A percentile compares a stretch with the other conserved stretches of the same genome.
Conservation (phyloP, 495 filamentous ascomycete species). For the Penicillium coprophilum region DNA sequence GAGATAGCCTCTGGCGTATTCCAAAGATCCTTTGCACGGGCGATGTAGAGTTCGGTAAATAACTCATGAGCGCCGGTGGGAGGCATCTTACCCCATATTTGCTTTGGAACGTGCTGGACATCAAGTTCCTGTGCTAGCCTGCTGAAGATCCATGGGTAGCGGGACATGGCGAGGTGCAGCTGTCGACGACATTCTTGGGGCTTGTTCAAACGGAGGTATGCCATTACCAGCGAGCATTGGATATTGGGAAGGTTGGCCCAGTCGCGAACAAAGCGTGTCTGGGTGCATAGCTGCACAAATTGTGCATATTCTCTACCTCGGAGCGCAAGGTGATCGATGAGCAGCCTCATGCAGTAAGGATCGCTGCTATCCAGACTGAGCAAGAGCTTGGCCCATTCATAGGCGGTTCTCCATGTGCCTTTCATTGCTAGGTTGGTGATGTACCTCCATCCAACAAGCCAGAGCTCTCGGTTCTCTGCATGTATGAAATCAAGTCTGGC, state of each 20-base stretch:
- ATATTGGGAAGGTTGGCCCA: constrained; percentile 60
- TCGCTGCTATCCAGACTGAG: constrained; percentile 75
- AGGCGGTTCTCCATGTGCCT: constrained; percentile 88
- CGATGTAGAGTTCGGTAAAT: constrained; percentile 74
- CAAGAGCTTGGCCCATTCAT: constrained; percentile 88
- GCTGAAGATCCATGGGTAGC: constrained; percentile 77
- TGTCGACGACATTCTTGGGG: constrained; percentile 59
- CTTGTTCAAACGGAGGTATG: constrained; percentile 67
- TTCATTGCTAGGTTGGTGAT: constrained; percentile 79
- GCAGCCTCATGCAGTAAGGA: constrained; percentile 75
- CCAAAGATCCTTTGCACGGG: constrained; percentile 85
- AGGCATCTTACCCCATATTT: constrained; percentile 78
- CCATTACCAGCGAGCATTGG: constrained; percentile 69
- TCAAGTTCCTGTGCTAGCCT: constrained; percentile 74
- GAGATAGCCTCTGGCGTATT: constrained; percentile 70
- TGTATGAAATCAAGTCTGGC: constrained; percentile 75
- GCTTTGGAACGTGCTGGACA: constrained; percentile 66
- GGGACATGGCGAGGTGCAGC: constrained; percentile 63
- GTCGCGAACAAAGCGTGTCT: constrained; percentile 52
- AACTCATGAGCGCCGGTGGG: constrained; percentile 68
- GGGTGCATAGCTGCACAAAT: constrained; percentile 68
- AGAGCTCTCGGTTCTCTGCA: constrained; percentile 88
- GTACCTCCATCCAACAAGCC: constrained; percentile 85
- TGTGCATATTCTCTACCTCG: constrained; percentile 73
- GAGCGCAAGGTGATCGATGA: constrained; percentile 81